Base-by-base conservation (phyloP, 2,329 filamentous ascomycete genomes). In the Pseudogymnoascus sp. region DNA sequence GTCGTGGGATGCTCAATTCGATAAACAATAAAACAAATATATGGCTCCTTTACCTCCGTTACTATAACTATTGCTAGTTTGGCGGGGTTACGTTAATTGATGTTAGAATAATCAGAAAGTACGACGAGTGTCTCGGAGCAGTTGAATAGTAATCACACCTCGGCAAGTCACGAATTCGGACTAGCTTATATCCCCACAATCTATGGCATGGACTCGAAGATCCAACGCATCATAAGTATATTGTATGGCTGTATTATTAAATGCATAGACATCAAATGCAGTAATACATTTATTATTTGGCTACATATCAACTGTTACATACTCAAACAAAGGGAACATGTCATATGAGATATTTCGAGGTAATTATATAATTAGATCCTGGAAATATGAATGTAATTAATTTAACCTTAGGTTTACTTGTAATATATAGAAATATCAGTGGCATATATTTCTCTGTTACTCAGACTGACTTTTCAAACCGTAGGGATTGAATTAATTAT, bases 131-230 rank as follows among this genome's bases (percentile, higher is more conserved):
- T 55, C 25, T 6, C 4, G 16, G 12, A 55, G 6, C 9, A 2
- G 2, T 21, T 55, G 49, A 55, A 55, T 55, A 55, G 49, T 55
- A 55, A 55, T 55, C 49, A 55, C 25, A 31, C 49, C 49, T 55
- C 49, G 49, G 49, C 2, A 55, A 55, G 49, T 55, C n/a, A 52
- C 45, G 9, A 33, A 55, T 55, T 33, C 7, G 45, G 14, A 52
- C 28, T 55, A 55, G 28, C 49, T 33, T 55, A 33, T 28, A 14
- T 12, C 25, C 3, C 8, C 14, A 11, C 5, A 31, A 18, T 1
- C 2, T 31, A 12, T 31, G 7, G 45, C 45, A 52, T 25, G 8
- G 25, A 16, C 43, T 28, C 14, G 14, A 16, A 23, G 23, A 28
- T 28, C 14, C 23, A 49, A 49, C 43, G 14, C 43, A 23, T 52